A percentile compares a stretch with the other conserved stretches of the same genome.
These are phyloP conservation scores for Chaetomidium leptoderma DNA, from an alignment of 495 filamentous ascomycete genomes.

Conservation along the genomic window DNA sequence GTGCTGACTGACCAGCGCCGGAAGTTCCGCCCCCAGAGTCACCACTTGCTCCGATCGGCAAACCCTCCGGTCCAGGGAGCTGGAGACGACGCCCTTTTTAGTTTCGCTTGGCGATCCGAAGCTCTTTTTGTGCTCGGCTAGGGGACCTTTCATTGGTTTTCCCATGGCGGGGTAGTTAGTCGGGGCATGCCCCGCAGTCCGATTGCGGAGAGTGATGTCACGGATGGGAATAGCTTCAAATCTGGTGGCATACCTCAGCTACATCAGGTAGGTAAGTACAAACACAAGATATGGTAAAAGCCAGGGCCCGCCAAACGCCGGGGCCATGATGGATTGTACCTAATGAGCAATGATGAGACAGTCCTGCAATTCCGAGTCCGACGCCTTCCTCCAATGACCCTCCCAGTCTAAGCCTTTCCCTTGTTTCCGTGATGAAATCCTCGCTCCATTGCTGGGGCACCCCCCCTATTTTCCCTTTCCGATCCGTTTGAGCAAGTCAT, in stretches of 20 bases:
- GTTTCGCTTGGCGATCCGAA: conserved; percentile 1
- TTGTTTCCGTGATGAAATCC: not conserved
- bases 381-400: not conserved
- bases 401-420: not conserved
- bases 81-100: not conserved
- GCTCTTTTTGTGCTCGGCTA: not conserved
- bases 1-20: not conserved
- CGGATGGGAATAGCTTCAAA: too few species aligned
- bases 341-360: conserved; percentile 1
- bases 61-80: not conserved
- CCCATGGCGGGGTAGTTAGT: conserved; percentile 17
- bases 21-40: not conserved
- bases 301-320: not conserved
- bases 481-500: too few species aligned
- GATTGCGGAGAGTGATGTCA: conserved; percentile 24
- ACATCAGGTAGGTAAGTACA: too few species aligned
- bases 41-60: conserved; percentile 11
- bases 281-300: not conserved
- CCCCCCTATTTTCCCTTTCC: not conserved
- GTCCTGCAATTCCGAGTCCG: not conserved
- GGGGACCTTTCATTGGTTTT: not conserved
- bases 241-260: too few species aligned
- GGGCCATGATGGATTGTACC: conserved; percentile 6
- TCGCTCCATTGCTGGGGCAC: conserved; percentile 8
- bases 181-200: conserved; percentile 15